These are phyloP conservation scores for Candolleomyces aberdarensis DNA, from an alignment of 768 basidiomycete species.

Conservation along the genomic window DNA sequence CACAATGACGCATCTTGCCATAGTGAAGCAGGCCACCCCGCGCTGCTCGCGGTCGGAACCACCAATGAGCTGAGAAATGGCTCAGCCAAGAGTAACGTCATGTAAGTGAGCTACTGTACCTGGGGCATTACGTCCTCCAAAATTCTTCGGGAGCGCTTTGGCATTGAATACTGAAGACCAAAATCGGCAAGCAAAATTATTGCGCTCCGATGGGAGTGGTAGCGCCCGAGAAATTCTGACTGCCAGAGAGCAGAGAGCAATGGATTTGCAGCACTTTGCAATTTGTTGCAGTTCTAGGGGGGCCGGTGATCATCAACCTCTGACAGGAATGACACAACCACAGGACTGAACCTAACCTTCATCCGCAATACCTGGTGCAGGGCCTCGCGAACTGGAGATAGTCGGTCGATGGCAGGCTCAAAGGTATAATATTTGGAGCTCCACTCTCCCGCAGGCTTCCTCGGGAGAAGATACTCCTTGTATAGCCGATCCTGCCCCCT, in stretches of 20 bases:
- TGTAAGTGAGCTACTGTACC: conserved; percentile 22
- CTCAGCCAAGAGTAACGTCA: too few species aligned
- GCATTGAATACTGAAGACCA: conserved; percentile 74
- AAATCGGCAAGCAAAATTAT: conserved; percentile 76
- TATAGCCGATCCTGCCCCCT: conserved; percentile 68
- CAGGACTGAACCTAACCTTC: conserved; percentile 30
- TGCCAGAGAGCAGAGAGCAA: conserved; percentile 75
- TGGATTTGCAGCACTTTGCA: conserved; percentile 57
- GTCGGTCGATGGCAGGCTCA: conserved; percentile 34
- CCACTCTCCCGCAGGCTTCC: conserved; percentile 54
- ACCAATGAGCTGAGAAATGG: conserved; percentile 49
- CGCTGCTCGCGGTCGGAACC: conserved; percentile 76
- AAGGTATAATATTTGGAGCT: conserved; percentile 57
- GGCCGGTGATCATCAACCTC: conserved; percentile 34
- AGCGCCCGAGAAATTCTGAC: conserved; percentile 72
- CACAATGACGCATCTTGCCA: conserved; percentile 73
- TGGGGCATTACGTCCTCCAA: conserved; percentile 83
- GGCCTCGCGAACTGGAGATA: conserved; percentile 39
- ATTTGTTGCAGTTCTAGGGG: conserved; percentile 64
- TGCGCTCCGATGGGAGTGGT: conserved; percentile 63
- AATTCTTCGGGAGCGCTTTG: conserved; percentile 57
- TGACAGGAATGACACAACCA: neutral
- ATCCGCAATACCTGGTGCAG: conserved; percentile 45
- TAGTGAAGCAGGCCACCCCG: conserved; percentile 68
- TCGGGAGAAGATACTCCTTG: conserved; percentile 60